Evolutionary conservation across 1,284 basidiomycete genomes (phyloP), one percentile per base, ranked within the genome.

Genomic region (Gomphus bonarii): DNA sequence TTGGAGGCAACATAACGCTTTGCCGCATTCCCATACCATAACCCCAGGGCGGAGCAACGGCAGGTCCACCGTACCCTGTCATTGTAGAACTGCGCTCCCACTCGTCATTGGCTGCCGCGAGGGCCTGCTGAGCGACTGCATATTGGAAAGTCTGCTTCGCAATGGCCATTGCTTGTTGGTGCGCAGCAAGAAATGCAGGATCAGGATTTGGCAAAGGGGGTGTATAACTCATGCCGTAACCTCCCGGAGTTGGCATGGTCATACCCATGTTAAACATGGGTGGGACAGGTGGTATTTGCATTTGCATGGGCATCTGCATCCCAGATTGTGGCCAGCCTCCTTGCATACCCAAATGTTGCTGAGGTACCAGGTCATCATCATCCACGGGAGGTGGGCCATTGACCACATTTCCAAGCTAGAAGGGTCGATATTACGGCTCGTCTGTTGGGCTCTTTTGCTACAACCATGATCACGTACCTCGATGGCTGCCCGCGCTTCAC

Each of bases 101-200:
- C 65, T 91, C 87, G 54, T 91, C 89, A 25, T 78, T 86, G 12
- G 88, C 88, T 12, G 81, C 79, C 1, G 81, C 83, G 78, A 91
- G 85, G 11, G 89, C 89, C 63, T 91, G 88, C 67, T 89, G 88
- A 5, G 88, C 88, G 50, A 90, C 85, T 10, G 88, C 84, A 73
- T 84, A 81, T 68, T 91, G 88, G 65, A 89, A 91, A 2, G 88
- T 82, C 66, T 91, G 89, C 67, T 91, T 91, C 53, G 88, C 88
- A 53, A 76, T 73, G 69, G 87, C 72, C 78, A 91, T 86, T 2
- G 88, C 88, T 59, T 86, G 86, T 64, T 89, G 87, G 66, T 91
- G 88, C 12, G 87, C 88, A 3, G 74, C 80, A 18, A 86, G 61
- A 65, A 80, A 81, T 18, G 68, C 69, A 9, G 81, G 79, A 62